Evolutionary conservation across 495 filamentous ascomycete species (phyloP), one percentile per base, ranked within the genome.

Genomic region (Penicillium desertorum): DNA sequence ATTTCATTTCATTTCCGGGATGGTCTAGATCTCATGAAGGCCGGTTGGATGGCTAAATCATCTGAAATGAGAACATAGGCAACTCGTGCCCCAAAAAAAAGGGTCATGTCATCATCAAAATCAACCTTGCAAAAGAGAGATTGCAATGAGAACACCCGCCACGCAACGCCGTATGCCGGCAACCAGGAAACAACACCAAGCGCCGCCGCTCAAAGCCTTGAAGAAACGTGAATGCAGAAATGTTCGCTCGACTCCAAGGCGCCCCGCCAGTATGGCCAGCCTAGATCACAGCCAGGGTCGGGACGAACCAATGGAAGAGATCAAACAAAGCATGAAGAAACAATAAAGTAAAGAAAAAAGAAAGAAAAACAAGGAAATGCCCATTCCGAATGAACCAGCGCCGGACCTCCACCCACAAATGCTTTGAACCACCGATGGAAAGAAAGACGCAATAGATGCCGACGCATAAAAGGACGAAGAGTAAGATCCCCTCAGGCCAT

Each of bases 111-210:
- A 54, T 61, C 64, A 47, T 66, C 39, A 63, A 34, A 49, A 60
- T 20, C 20, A 63, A 50, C 36, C 36, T 11, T 37, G n/a, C 11
- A 43, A 59, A 58, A 52, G 10, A 53, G 42, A 37, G 56, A 42
- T 39, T 44, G n/a, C 45, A 55, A 50, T 37, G 19, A 43, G 45
- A 22, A 57, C 20, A 16, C 47, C 56, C 58, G 43, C 45, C 54
- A 37, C 57, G 60, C 58, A 71, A 71, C 62, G 61, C 66, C 66
- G 34, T 41, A 60, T 62, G 48, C 48, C 54, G 57, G 58, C 60
- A 57, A 67, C 60, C 59, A 30, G 25, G 48, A 58, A 74, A 77
- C 66, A 71, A 71, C 72, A 68, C 66, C 66, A 53, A 70, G 72
- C 74, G 72, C 72, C 71, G 56, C 60, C 60, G 73, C 66, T 75